Percentiles rank a stretch among this genome's conserved stretches.
These are phyloP conservation scores for Mucor saturninus DNA, from an alignment of 371 early-diverging fungal species.

Conservation along the genomic window DNA sequence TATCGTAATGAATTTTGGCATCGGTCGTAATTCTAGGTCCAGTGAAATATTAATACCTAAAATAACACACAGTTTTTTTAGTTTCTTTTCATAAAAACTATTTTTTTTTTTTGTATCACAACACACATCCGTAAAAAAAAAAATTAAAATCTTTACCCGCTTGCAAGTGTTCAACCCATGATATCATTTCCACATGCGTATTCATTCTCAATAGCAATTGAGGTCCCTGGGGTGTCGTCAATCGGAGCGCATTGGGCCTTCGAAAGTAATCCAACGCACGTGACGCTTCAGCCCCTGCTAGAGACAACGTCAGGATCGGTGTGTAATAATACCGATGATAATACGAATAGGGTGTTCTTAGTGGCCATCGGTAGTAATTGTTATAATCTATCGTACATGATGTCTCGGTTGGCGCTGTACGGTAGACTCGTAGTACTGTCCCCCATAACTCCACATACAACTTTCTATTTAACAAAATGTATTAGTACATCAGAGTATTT, in stretches of 20 bases:
- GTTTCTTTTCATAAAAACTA: too few species aligned
- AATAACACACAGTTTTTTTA: not conserved
- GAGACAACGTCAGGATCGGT: conserved; percentile 32
- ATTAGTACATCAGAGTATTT: too few species aligned
- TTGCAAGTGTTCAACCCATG: conserved; percentile 58
- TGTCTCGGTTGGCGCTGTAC: conserved; percentile 31
- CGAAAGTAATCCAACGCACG: conserved; percentile 52
- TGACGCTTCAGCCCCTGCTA: conserved; percentile 50
- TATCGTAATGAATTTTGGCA: conserved; percentile 55
- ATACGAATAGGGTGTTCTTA: conserved; percentile 24
- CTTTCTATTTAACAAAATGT: conserved; percentile 30
- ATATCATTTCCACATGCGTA: conserved; percentile 47
- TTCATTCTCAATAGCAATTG: conserved; percentile 43
- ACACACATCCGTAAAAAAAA: too few species aligned
- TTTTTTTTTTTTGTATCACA: conserved; percentile 6
- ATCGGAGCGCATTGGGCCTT: conserved; percentile 42
- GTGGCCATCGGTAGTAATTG: conserved; percentile 21
- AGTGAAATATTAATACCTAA: conserved; percentile 52
- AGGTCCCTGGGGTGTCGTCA: conserved; percentile 45
- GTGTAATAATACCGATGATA: conserved; percentile 40
- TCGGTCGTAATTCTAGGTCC: conserved; percentile 48
- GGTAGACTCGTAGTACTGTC: conserved; percentile 43
- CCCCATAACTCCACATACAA: conserved; percentile 54
- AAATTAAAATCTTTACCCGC: conserved; percentile 46
- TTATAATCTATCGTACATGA: not conserved